Conservation (phyloP, 148 eudicot species). For the Suaeda aralocaspica region DNA sequence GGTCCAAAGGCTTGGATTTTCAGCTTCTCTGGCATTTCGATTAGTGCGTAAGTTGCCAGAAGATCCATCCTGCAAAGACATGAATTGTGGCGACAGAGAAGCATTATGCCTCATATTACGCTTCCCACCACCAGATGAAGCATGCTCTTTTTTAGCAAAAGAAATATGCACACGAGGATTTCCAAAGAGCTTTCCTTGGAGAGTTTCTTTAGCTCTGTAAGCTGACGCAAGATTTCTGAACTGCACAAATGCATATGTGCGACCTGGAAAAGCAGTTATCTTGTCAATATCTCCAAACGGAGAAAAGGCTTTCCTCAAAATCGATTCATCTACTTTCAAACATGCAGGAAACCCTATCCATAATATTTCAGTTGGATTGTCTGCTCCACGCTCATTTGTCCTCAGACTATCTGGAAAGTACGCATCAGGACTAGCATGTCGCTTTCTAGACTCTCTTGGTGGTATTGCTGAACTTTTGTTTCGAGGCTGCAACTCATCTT, state of each 20-base stretch:
- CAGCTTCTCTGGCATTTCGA: slow-evolving; percentile 35
- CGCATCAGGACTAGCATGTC: slow-evolving; percentile 45
- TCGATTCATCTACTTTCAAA: slow-evolving; percentile 60
- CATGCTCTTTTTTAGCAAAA: slow-evolving; percentile 62
- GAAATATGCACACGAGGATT: slow-evolving; percentile 80
- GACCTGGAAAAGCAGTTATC: slow-evolving; percentile 75
- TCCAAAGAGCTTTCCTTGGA: slow-evolving; percentile 76
- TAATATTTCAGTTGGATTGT: slow-evolving; percentile 66
- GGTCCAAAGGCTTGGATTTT: slow-evolving; percentile 36
- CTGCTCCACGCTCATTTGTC: slow-evolving; percentile 37
- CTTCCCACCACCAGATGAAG: slow-evolving; percentile 52
- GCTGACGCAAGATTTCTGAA: slow-evolving; percentile 54
- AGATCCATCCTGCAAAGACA: slow-evolving; percentile 38
- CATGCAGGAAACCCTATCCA: slow-evolving; percentile 81
- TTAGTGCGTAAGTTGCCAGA: slow-evolving; percentile 41
- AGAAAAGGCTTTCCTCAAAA: slow-evolving; percentile 63
- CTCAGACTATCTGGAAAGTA: slow-evolving; percentile 38
- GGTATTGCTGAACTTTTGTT: slow-evolving; percentile 47
- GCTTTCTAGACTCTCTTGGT: slow-evolving; percentile 48
- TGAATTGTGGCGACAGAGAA: slow-evolving; percentile 47
- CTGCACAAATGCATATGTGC: slow-evolving; percentile 71
- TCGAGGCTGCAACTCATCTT: slow-evolving; percentile 45
- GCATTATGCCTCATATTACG: slow-evolving; percentile 24
- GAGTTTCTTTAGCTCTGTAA: slow-evolving; percentile 70
- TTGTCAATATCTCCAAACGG: slow-evolving; percentile 85